Percentiles rank a stretch among this genome's conserved stretches.
These are phyloP conservation scores for Forsythia suspensa DNA, from an alignment of 257 asterid species.

Conservation along the genomic window DNA sequence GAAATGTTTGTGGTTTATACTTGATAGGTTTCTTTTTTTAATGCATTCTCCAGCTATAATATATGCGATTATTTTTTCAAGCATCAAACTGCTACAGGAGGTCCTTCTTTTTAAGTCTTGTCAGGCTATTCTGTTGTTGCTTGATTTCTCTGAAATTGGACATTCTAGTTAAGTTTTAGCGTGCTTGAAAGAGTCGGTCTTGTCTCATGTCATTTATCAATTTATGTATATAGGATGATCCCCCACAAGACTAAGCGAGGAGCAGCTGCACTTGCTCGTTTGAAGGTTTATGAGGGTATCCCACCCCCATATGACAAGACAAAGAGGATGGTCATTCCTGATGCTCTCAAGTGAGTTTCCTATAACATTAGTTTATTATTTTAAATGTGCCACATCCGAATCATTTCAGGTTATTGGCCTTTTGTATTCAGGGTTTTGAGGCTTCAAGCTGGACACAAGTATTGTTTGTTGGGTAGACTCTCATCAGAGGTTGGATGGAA, in stretches of 20 bases:
- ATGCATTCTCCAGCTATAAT: not conserved
- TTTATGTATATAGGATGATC: constrained; percentile 53
- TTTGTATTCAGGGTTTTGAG: constrained; percentile 66
- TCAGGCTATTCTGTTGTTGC: not conserved
- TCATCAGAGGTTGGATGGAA: constrained; percentile 97
- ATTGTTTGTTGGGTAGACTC: constrained; percentile 78
- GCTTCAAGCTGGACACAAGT: constrained; percentile 85
- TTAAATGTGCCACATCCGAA: not conserved
- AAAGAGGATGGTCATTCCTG: constrained; percentile 86
- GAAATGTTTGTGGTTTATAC: not conserved
- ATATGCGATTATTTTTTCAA: not conserved
- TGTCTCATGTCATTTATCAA: not conserved
- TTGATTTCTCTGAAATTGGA: not conserved
- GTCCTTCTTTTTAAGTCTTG: not conserved
- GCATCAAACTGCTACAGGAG: not conserved
- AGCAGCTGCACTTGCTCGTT: constrained; percentile 83
- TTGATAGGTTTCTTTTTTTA: not conserved
- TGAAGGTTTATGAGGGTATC: constrained; percentile 80
- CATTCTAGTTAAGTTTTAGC: not conserved
- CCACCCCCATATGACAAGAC: constrained; percentile 84
- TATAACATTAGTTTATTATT: not conserved
- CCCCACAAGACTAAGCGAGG: constrained; percentile 91
- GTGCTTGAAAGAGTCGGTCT: not conserved
- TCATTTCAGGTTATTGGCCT: not conserved
- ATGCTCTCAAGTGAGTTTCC: constrained; percentile 70